Evolutionary conservation across 2,329 filamentous ascomycete genomes (phyloP).

Genomic region (Ophiostoma angusticollis): DNA sequence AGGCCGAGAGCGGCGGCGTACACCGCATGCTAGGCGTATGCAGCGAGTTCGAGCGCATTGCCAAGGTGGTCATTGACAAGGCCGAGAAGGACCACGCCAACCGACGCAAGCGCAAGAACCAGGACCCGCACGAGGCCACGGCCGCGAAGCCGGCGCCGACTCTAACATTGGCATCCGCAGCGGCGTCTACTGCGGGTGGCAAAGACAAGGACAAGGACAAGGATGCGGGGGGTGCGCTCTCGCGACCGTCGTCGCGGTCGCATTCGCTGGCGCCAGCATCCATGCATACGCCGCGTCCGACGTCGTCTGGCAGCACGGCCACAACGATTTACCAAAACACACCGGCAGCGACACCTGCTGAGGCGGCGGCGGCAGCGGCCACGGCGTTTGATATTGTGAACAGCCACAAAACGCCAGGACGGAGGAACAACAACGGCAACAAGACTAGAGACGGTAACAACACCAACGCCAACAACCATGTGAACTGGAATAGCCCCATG

Average conservation of each 20-base stretch:
- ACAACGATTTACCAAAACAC: slow-evolving; percentile 11
- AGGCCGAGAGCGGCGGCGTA: slow-evolving; percentile 81
- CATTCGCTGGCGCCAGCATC: not conserved
- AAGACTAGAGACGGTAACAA: too few relatives aligned
- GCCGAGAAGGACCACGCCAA: slow-evolving; percentile 72
- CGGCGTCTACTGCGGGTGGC: not conserved
- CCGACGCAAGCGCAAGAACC: slow-evolving; percentile 72
- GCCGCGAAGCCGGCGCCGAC: slow-evolving; percentile 15
- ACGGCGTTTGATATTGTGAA: slow-evolving; percentile 16
- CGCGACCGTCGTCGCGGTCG: slow-evolving; percentile 3
- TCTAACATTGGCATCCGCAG: not conserved
- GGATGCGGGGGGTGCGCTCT: not conserved
- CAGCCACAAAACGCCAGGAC: slow-evolving; percentile 6
- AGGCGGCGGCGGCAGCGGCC: slow-evolving; percentile 10
- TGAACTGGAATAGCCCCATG: slow-evolving; percentile 30
- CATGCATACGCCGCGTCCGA: slow-evolving; percentile 8
- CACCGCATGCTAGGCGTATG: slow-evolving; percentile 90
- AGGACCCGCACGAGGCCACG: slow-evolving; percentile 21
- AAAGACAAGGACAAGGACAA: not conserved
- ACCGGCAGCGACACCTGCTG: slow-evolving; percentile 12
- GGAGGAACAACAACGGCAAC: slow-evolving; percentile 3
- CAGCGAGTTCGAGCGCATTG: slow-evolving; percentile 92
- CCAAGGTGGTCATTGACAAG: slow-evolving; percentile 80
- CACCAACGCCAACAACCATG: slow-evolving; percentile 17
- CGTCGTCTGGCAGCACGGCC: slow-evolving; percentile 9